Evolutionary conservation across 2,329 filamentous ascomycete species (phyloP).

Genomic region (Xylaria hypoxylon): DNA sequence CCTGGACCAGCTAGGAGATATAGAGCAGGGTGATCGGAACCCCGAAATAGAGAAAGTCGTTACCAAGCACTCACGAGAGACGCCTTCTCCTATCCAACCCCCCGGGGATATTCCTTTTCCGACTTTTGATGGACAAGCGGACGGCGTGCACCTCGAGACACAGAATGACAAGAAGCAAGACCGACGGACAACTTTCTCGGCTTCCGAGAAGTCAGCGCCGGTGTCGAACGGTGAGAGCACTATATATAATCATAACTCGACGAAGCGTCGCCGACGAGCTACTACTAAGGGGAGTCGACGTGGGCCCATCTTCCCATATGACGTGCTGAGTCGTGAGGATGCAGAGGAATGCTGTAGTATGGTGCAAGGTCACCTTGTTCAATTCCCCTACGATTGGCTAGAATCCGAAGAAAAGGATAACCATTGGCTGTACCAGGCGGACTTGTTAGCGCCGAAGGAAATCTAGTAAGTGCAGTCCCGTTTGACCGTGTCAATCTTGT

Average conservation of each 20-base stretch:
- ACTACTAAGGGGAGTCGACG: conserved; percentile 77
- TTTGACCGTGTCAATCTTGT: neutral
- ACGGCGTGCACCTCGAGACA: conserved; percentile 42
- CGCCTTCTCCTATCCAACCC: conserved; percentile 57
- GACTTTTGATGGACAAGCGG: conserved; percentile 56
- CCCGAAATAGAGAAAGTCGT: conserved; percentile 42
- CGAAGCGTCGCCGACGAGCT: conserved; percentile 73
- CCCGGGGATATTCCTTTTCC: conserved; percentile 61
- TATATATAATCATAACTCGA: conserved; percentile 48
- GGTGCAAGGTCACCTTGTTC: conserved; percentile 88
- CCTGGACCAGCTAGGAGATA: conserved; percentile 34
- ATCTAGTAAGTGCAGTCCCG: conserved; percentile 80
- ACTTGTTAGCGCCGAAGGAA: conserved; percentile 94
- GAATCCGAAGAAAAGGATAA: conserved; percentile 90
- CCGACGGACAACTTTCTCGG: conserved; percentile 68
- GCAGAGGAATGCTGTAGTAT: conserved; percentile 84
- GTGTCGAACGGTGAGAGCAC: conserved; percentile 51
- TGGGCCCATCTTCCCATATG: conserved; percentile 74
- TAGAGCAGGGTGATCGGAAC: conserved; percentile 36
- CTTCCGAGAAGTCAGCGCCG: conserved; percentile 60
- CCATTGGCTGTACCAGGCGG: conserved; percentile 97
- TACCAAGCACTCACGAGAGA: conserved; percentile 48
- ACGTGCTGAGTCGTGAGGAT: conserved; percentile 78
- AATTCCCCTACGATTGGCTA: conserved; percentile 97
- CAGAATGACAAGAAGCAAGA: conserved; percentile 57